Base-by-base conservation (phyloP, 768 basidiomycete genomes). In the Boletus speciosus region DNA sequence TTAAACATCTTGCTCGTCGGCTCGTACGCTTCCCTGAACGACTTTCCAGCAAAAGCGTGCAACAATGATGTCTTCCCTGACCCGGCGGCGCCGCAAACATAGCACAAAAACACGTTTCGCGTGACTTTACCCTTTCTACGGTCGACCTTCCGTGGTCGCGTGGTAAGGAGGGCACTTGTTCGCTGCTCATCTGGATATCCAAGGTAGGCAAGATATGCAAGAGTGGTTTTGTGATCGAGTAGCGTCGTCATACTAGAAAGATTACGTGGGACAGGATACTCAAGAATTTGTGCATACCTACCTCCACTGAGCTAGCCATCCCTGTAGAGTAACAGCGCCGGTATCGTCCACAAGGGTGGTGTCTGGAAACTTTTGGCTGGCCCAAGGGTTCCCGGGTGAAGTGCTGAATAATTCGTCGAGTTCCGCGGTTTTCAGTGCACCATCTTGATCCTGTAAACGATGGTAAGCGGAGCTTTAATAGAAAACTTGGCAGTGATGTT, bases 241-340 rank as follows among this genome's bases (percentile, higher is more conserved):
- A 98, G 78, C 0, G 96, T 99, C 1, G 94, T 95, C 95, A 98
- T 97, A 66, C 95, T 98, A 57, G 6, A 38, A 34, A 37, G 39
- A 36, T 45, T 11, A 38, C 15, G 43, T 59, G 39, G 36, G 34
- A 23, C 39, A 52, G 37, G 46, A 47, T 34, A 51, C 35, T 43
- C 31, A 16, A 47, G 38, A 52, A 34, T 39, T 42, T 53, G 31
- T 51, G 29, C 38, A n/a, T 34, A 69, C 78, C 60, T 48, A 93
- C 94, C 92, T 96, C 96, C 96, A 99, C 67, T 97, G 95, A 19
- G 96, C 96, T 27, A 98, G 74, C 96, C 96, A 99, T 1, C 93
- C 92, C 73, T 98, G 95, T 41, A 99, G 72, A n/a, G 95, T 98
- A 16, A 98, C 90, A 29, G 90, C 85, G 11, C 92, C 93, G 10